phyloP scores from a whole-genome alignment of 192 early-diverging fungal genomes.

The Coemansia sp. region DNA sequence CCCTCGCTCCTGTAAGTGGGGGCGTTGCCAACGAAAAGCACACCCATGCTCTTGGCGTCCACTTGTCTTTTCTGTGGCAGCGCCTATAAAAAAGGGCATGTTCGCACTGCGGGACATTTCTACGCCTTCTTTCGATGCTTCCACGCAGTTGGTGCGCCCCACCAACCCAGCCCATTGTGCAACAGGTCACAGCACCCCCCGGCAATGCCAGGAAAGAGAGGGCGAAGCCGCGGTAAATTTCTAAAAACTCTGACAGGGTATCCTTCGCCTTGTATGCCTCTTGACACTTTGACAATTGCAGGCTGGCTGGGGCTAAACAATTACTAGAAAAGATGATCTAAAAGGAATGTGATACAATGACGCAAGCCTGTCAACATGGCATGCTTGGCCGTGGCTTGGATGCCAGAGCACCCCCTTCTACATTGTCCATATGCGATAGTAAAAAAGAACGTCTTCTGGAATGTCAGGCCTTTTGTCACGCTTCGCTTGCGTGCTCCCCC shows the following conservation, averaged over 20 bases:
- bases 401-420: not conserved
- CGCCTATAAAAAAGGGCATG: not conserved
- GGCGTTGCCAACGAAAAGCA: not conserved
- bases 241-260: not conserved
- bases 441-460: constrained; percentile 6
- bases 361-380: not conserved
- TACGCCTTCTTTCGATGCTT: not conserved
- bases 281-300: not conserved
- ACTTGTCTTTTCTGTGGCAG: not conserved
- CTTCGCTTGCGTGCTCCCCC: not conserved
- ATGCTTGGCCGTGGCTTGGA: not conserved
- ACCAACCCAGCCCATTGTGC: not conserved
- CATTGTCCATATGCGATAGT: not conserved
- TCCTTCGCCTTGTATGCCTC: no score
- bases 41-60: not conserved
- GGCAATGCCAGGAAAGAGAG: not conserved
- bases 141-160: not conserved
- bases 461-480: not conserved
- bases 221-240: not conserved
- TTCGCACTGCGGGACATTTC: not conserved
- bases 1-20: not conserved
- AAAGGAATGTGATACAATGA: not conserved
- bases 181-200: not conserved
- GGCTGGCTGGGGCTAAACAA: not conserved
- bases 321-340: constrained; percentile 1